phyloP scores from a whole-genome alignment of 805 yeast species.

The Blastobotrys parvus region DNA sequence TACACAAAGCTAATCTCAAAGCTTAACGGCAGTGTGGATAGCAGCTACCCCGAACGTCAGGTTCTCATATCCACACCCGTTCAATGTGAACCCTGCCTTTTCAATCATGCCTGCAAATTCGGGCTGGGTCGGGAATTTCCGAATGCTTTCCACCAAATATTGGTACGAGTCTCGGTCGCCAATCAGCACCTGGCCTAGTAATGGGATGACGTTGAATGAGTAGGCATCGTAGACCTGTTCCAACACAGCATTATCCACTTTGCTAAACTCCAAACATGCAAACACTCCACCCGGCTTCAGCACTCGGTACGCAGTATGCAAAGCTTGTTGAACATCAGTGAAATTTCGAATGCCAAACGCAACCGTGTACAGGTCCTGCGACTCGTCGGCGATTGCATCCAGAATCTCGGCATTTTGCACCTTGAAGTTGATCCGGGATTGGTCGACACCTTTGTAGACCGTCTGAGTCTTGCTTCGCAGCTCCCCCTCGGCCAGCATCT shows the following conservation, averaged over 20 bases:
- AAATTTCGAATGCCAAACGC: slow-evolving; percentile 97
- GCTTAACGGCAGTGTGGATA: slow-evolving; percentile 89
- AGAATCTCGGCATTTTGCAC: slow-evolving; percentile 91
- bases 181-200: slow-evolving; percentile 93
- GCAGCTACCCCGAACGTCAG: slow-evolving; percentile 93
- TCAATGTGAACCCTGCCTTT: slow-evolving; percentile 89
- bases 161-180: slow-evolving; percentile 95
- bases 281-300: slow-evolving; percentile 96
- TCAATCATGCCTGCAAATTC: slow-evolving; percentile 85
- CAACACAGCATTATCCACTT: slow-evolving; percentile 71
- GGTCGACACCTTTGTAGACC: slow-evolving; percentile 51
- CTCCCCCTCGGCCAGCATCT: slow-evolving; percentile 91
- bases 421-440: slow-evolving; percentile 58
- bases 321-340: slow-evolving; percentile 88
- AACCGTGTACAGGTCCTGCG: slow-evolving; percentile 92
- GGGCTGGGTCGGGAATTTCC: slow-evolving; percentile 86
- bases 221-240: slow-evolving; percentile 78
- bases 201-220: slow-evolving; percentile 79
- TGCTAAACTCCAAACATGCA: slow-evolving; percentile 92
- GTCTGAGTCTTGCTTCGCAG: slow-evolving; percentile 52
- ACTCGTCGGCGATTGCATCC: slow-evolving; percentile 74
- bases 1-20: slow-evolving; percentile 31
- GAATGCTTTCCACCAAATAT: slow-evolving; percentile 89
- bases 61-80: slow-evolving; percentile 85
- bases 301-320: slow-evolving; percentile 91